Percentiles rank a stretch among this genome's conserved stretches.
phyloP scores from a whole-genome alignment of 352 stramenopile genomes.

The Pythium sukuiense region DNA sequence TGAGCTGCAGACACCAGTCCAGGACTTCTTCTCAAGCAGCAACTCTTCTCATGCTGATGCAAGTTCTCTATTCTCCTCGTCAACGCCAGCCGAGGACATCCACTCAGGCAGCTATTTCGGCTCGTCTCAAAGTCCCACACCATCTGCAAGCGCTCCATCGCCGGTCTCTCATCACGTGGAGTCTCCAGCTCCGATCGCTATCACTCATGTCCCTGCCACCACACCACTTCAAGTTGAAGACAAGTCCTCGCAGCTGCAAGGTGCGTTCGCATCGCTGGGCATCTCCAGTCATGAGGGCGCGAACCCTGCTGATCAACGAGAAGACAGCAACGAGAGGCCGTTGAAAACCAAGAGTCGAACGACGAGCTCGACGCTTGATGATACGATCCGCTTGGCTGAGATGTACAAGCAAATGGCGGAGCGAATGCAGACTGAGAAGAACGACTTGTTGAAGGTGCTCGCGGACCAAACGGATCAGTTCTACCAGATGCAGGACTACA shows the following conservation, averaged over 20 bases:
- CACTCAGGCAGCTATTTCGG: background rate
- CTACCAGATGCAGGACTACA: conserved; percentile 74
- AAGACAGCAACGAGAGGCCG: background rate
- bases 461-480: conserved; percentile 71
- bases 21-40: conserved; percentile 13
- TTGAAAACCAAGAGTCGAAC: background rate
- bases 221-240: background rate
- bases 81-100: background rate
- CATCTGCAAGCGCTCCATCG: background rate
- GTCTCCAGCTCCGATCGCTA: background rate
- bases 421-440: conserved; percentile 73
- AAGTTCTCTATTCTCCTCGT: conserved; percentile 4
- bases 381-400: conserved; percentile 63
- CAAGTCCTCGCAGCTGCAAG: conserved; percentile 1
- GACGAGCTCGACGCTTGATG: conserved; percentile 33
- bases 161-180: background rate
- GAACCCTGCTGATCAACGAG: background rate
- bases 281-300: background rate
- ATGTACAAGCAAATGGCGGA: conserved; percentile 87
- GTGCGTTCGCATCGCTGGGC: background rate
- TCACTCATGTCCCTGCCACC: background rate
- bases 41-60: background rate
- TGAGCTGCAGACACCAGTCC: background rate
- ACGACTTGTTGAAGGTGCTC: conserved; percentile 69
- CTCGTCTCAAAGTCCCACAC: background rate